phyloP scores from a whole-genome alignment of 2,329 filamentous ascomycete genomes.

The Aspergillus spinulosporus region DNA sequence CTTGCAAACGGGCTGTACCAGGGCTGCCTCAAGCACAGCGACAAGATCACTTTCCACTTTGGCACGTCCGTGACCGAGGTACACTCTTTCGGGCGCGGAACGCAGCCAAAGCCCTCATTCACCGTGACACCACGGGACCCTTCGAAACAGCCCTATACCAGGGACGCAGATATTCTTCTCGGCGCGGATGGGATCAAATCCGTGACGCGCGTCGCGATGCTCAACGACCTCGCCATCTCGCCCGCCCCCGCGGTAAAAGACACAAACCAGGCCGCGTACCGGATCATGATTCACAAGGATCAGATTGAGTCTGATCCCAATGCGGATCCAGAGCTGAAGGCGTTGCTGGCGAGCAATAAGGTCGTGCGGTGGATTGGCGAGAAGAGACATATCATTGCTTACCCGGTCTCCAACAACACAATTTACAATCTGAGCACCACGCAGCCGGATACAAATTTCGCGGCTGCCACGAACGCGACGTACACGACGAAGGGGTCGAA shows the following conservation, averaged over 20 bases:
- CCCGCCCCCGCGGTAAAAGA: conserved; percentile 48
- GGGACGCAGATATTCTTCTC: conserved; percentile 53
- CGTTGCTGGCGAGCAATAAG: conserved; percentile 57
- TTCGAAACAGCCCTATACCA: conserved; percentile 47
- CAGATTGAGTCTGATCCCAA: conserved; percentile 49
- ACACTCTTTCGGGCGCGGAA: conserved; percentile 51
- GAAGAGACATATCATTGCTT: conserved; percentile 67
- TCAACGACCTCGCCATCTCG: conserved; percentile 38
- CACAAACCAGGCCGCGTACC: conserved; percentile 56
- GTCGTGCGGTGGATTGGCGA: conserved; percentile 67
- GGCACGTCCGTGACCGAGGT: conserved; percentile 58
- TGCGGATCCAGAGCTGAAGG: conserved; percentile 54
- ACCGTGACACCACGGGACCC: conserved; percentile 59
- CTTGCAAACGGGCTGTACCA: conserved; percentile 69
- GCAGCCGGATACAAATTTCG: conserved; percentile 62
- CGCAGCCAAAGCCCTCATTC: conserved; percentile 57
- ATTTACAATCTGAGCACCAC: conserved; percentile 68
- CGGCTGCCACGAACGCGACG: conserved; percentile 58
- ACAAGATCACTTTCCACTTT: conserved; percentile 67
- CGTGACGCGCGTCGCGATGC: conserved; percentile 45
- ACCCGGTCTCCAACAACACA: conserved; percentile 62
- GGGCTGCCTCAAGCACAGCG: conserved; percentile 64
- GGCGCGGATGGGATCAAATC: conserved; percentile 59
- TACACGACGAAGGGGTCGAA: conserved; percentile 66
- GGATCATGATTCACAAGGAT: conserved; percentile 54